Base-by-base conservation (phyloP, 192 early-diverging fungal species). In the Funneliformis mosseae region DNA sequence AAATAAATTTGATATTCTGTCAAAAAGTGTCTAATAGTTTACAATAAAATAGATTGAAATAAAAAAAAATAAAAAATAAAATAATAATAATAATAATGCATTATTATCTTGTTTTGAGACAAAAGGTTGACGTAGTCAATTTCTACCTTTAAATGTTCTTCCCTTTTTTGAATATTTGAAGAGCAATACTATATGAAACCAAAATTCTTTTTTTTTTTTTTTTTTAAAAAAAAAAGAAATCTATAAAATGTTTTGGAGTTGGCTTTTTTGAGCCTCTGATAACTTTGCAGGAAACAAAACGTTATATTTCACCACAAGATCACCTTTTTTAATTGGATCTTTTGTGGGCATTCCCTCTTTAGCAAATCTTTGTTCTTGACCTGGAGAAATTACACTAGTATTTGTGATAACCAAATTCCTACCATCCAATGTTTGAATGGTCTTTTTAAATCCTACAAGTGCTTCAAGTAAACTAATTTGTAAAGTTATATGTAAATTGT, bases 291-390 rank as follows among this genome's bases (percentile, higher is more conserved):
- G 98, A 84, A 96, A 97, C 66, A 91, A 88, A 72, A 98, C 91
- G 14, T 92, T 89, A 77, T 94, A 92, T 42, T 88, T 89, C 38
- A 97, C 92, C 39, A 96, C 77, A 75, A 99, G 88, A 78, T 98
- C 94, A n/a, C 98, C 98, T 76, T 93, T 95, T 79, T 84, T 88
- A 21, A 93, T 95, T 46, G 80, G 82, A 71, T 88, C 88, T 84
- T 96, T 97, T 73, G 94, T 94, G 8, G 97, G 98, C 96, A 99
- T 99, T 21, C 98, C 98, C 79, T 97, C 93, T 66, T 91, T 91
- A 8, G 83, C 60, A 76, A 98, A 84, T 39, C 88, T 85, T 42
- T 93, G 94, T 82, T 92, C 90, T 87, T 91, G 86, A 61, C 94
- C 95, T 11, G 94, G 94, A 61, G 89, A 84, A 60, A 95, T 88